Evolutionary conservation across 1,139 yeast genomes (phyloP).

Genomic region (Groenewaldozyma sp.): DNA sequence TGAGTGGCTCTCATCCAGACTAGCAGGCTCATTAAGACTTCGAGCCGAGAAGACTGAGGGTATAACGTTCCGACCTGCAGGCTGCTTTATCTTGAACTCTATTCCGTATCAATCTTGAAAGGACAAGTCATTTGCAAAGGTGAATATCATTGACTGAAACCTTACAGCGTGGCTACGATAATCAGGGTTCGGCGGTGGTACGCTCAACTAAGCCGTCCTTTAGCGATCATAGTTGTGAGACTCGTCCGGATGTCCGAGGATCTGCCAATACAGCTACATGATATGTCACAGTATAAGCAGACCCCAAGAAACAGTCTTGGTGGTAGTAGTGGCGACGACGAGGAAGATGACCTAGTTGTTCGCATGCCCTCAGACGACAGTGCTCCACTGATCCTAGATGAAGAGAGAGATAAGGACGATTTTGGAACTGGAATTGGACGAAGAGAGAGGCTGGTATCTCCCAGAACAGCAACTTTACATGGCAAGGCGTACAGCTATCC

Average conservation of each 20-base stretch:
- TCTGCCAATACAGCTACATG: conserved; percentile 13
- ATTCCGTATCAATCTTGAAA: too few species aligned
- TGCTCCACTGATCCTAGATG: conserved; percentile 11
- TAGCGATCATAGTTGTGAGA: conserved; percentile 6
- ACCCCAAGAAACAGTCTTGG: not conserved
- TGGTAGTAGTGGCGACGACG: conserved; percentile 7
- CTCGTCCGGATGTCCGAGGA: conserved; percentile 11
- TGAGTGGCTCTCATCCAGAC: too few species aligned
- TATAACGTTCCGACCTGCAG: too few species aligned
- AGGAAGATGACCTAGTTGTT: conserved; percentile 8
- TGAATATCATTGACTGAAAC: not conserved
- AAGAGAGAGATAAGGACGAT: conserved; percentile 1
- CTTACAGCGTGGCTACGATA: conserved; percentile 7
- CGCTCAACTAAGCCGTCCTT: conserved; percentile 12
- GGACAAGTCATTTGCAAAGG: too few species aligned
- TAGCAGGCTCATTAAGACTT: too few species aligned
- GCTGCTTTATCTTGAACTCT: too few species aligned
- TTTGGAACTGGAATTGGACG: not conserved
- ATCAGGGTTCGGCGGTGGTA: conserved; percentile 13
- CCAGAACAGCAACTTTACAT: conserved; percentile 9
- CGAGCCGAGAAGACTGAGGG: too few species aligned
- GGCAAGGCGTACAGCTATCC: conserved; percentile 37
- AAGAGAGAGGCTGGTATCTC: conserved; percentile 10
- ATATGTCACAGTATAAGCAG: conserved; percentile 11
- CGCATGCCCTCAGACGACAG: conserved; percentile 9